phyloP scores from a whole-genome alignment of 495 filamentous ascomycete species.

The Penicillium herquei region DNA sequence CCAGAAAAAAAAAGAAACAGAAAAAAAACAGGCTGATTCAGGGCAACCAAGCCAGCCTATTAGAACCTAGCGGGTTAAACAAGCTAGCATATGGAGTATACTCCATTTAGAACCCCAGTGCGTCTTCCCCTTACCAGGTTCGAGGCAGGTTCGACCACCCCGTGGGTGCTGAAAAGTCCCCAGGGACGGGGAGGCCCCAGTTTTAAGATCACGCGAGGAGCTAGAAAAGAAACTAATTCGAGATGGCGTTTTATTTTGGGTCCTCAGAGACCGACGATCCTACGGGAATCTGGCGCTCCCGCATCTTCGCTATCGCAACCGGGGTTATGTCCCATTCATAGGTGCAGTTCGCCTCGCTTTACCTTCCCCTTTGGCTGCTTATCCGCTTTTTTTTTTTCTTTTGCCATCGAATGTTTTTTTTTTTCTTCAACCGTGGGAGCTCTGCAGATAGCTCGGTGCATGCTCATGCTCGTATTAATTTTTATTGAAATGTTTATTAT shows the following conservation, averaged over 20 bases:
- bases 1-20: not conserved
- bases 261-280: slow-evolving; percentile 10
- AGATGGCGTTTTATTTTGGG: not conserved
- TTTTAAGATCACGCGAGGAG: slow-evolving; percentile 21
- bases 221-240: slow-evolving; percentile 1
- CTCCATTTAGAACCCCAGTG: no score
- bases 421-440: not conserved
- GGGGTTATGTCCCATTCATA: slow-evolving; percentile 1
- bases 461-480: no score
- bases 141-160: no score
- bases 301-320: slow-evolving; percentile 12
- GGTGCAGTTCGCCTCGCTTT: slow-evolving; percentile 12
- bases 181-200: slow-evolving; percentile 23
- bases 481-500: no score
- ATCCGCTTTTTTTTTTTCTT: not conserved
- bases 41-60: not conserved
- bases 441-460: no score
- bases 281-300: slow-evolving; percentile 12
- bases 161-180: not conserved
- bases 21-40: slow-evolving; percentile 1
- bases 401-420: not conserved
- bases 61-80: not conserved
- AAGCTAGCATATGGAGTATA: no score
- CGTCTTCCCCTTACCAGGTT: no score
- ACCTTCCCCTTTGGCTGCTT: slow-evolving; percentile 14